A percentile compares a stretch with the other conserved stretches of the same genome.
Evolutionary conservation across 1,139 yeast species (phyloP).

Genomic region (Yamadazyma oceani): DNA sequence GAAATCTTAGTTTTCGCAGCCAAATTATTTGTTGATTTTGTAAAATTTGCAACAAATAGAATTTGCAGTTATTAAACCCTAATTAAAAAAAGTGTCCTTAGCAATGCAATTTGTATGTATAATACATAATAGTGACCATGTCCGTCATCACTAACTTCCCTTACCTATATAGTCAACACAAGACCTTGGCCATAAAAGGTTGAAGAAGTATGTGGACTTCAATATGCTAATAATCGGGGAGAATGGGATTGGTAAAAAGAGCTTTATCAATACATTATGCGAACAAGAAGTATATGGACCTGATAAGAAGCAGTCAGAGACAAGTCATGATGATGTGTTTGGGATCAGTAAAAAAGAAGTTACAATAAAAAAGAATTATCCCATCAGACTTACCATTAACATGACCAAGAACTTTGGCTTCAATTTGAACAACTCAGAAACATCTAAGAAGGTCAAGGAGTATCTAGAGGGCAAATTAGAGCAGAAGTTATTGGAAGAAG

Average conservation of each 20-base stretch:
- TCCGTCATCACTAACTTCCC: no score
- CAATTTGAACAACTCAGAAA: slow-evolving; percentile 34
- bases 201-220: slow-evolving; percentile 18
- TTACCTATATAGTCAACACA: slow-evolving; percentile 6
- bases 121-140: no score
- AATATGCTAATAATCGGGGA: slow-evolving; percentile 35
- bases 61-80: no score
- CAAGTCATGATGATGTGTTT: no score
- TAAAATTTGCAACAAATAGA: not conserved
- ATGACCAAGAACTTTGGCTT: slow-evolving; percentile 31
- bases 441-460: slow-evolving; percentile 32
- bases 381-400: slow-evolving; percentile 26
- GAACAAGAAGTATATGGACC: slow-evolving; percentile 18
- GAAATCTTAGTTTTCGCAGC: slow-evolving; percentile 5
- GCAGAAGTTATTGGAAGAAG: slow-evolving; percentile 55
- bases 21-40: not conserved
- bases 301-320: no score
- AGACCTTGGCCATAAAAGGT: slow-evolving; percentile 19
- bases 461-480: slow-evolving; percentile 60
- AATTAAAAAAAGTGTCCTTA: not conserved
- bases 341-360: slow-evolving; percentile 7
- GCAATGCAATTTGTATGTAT: not conserved
- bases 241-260: slow-evolving; percentile 34
- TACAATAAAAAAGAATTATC: slow-evolving; percentile 15
- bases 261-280: slow-evolving; percentile 34